Base-by-base conservation (phyloP, 2,329 filamentous ascomycete species). In the Pezicula neosporulosa region DNA sequence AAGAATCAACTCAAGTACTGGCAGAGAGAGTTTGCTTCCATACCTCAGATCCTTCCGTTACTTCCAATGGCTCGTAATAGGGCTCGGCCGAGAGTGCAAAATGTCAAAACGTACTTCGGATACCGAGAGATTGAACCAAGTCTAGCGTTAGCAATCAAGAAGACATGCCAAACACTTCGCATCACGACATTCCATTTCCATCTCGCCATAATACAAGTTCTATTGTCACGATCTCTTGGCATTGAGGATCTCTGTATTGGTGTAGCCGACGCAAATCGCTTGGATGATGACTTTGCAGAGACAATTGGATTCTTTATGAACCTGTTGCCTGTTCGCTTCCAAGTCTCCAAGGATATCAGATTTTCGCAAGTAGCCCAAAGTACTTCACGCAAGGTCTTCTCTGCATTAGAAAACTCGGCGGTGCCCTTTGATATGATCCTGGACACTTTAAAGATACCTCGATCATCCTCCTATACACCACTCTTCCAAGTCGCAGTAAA, bases 261-360 rank as follows among this genome's bases (percentile, higher is more conserved):
- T 3, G 64, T 77, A 10, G 68, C 69, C 0, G 75, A 79, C 55
- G 71, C 70, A 1, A 71, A 70, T 45, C 62, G 71, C 2, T 54
- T 44, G 0, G 69, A 75, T 1, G 52, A 50, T 7, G 53, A 65
- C 2, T 48, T 68, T 2, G 50, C 61, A 8, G 49, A 57, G 1
- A 76, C 62, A 2, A 58, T 80, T 2, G 78, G 78, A 1, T 61
- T 70, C 36, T 73, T 74, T 37, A 51, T 80, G 3, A 80, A 81
- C 50, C 58, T 79, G 0, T 60, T 81, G 0, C 70, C 77, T 2
- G 38, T 80, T 1, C 64, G 66, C 13, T 81, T 0, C 69, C 77
- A 2, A 39, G 80, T 1, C 65, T 66, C 13, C 4, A 44, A 36
- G 16, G 48, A 19, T n/a, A n/a, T 37, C 27, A 19, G n/a, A 5